phyloP scores from a whole-genome alignment of 352 stramenopile genomes.

The Elongisporangium prolatum region DNA sequence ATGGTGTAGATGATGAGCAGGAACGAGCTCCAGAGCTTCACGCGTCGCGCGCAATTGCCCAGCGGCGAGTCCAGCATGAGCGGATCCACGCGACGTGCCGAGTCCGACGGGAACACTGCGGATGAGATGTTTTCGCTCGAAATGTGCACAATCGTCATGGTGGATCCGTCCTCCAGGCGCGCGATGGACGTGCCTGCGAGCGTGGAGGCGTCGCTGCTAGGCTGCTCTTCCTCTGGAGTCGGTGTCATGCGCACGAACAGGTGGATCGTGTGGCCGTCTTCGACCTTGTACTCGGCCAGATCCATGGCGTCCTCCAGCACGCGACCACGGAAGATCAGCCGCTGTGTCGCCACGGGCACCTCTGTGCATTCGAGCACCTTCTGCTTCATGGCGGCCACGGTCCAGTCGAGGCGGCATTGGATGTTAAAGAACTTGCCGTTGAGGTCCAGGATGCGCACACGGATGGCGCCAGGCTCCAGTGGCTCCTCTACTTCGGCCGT shows the following conservation, averaged over 20 bases:
- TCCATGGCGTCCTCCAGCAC: constrained; percentile 79
- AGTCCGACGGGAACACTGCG: constrained; percentile 81
- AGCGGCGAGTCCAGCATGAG: constrained; percentile 82
- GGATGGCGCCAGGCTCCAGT: constrained; percentile 33
- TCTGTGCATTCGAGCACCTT: constrained; percentile 74
- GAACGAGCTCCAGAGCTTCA: constrained; percentile 88
- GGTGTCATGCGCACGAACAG: constrained; percentile 78
- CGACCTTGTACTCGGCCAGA: constrained; percentile 84
- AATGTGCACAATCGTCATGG: constrained; percentile 70
- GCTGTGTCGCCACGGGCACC: constrained; percentile 64
- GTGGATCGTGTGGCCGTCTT: constrained; percentile 90
- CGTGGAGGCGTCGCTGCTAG: constrained; percentile 29
- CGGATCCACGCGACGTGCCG: constrained; percentile 71
- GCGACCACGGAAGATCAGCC: constrained; percentile 89
- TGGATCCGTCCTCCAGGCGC: constrained; percentile 34
- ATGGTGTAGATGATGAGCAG: constrained; percentile 88
- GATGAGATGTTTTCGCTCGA: constrained; percentile 80
- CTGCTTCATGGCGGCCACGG: constrained; percentile 53
- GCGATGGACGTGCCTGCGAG: constrained; percentile 12
- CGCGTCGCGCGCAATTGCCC: constrained; percentile 73
- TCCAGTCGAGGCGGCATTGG: constrained; percentile 58
- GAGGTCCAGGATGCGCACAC: constrained; percentile 75
- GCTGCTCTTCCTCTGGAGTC: constrained; percentile 57
- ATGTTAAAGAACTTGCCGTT: constrained; percentile 87
- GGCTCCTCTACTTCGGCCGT: constrained; percentile 2